phyloP scores from a whole-genome alignment of 352 stramenopile genomes.

The Phytopythium helicoides region DNA sequence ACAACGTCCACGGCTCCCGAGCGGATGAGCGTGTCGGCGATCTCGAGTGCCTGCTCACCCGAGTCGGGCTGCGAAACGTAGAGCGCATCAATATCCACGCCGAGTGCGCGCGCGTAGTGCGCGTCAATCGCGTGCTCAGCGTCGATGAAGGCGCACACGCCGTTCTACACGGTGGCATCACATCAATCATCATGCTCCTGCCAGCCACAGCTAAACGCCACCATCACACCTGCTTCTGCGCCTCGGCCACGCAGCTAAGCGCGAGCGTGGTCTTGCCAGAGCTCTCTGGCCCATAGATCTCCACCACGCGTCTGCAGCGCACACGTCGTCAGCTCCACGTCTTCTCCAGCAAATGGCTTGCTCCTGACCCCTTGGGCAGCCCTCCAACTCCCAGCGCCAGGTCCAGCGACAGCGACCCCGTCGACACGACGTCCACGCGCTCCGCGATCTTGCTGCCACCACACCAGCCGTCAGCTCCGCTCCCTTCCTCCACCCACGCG shows the following conservation, averaged over 20 bases:
- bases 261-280: slow-evolving; percentile 98
- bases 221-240: slow-evolving; percentile 81
- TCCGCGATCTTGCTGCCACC: slow-evolving; percentile 71
- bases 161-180: slow-evolving; percentile 48
- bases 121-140: slow-evolving; percentile 98
- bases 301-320: slow-evolving; percentile 89
- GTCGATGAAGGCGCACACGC: slow-evolving; percentile 98
- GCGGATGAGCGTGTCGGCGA: slow-evolving; percentile 96
- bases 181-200: too few relatives aligned
- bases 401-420: slow-evolving; percentile 93
- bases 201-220: neutral
- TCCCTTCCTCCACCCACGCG: neutral
- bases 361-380: slow-evolving; percentile 89
- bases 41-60: slow-evolving; percentile 98
- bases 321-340: slow-evolving; percentile 1
- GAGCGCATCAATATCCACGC: slow-evolving; percentile 96
- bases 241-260: slow-evolving; percentile 95
- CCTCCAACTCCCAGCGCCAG: slow-evolving; percentile 91
- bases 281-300: slow-evolving; percentile 99
- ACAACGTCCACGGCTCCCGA: slow-evolving; percentile 96
- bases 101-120: slow-evolving; percentile 90
- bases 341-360: neutral
- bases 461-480: slow-evolving; percentile 1
- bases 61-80: slow-evolving; percentile 97
- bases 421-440: slow-evolving; percentile 93